These are phyloP conservation scores for Plasmodium relictum DNA, from an alignment of 169 alveolate species.

Conservation along the genomic window DNA sequence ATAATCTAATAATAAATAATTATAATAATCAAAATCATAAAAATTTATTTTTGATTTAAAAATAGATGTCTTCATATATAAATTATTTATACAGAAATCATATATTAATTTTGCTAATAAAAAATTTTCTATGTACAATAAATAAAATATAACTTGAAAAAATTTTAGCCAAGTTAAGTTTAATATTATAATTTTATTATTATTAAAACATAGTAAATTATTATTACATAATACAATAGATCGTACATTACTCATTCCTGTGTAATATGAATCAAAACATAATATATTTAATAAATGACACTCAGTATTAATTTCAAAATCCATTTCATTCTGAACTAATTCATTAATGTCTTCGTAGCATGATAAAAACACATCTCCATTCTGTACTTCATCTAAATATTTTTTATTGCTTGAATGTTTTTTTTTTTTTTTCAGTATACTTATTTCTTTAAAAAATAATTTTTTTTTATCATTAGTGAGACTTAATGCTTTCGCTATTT, in stretches of 20 bases:
- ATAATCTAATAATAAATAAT: conserved; percentile 42
- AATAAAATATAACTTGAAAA: conserved; percentile 24
- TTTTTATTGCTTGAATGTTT: neutral
- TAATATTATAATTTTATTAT: conserved; percentile 23
- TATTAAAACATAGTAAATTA: conserved; percentile 44
- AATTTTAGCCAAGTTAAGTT: conserved; percentile 60
- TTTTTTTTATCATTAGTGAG: neutral
- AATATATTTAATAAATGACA: conserved; percentile 7
- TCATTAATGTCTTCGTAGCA: conserved; percentile 58
- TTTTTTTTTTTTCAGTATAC: neutral
- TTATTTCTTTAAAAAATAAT: neutral
- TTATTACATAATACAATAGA: conserved; percentile 13
- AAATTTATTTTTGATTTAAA: conserved; percentile 44
- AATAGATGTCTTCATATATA: conserved; percentile 50
- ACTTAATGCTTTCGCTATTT: too few relatives aligned
- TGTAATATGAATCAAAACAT: conserved; percentile 35
- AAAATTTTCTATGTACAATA: conserved; percentile 25
- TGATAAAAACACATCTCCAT: conserved; percentile 26
- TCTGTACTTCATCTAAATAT: neutral
- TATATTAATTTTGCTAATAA: conserved; percentile 34
- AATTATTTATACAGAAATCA: conserved; percentile 33
- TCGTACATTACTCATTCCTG: conserved; percentile 49
- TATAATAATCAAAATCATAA: conserved; percentile 49
- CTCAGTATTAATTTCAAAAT: conserved; percentile 4
- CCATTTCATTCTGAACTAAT: conserved; percentile 15